Evolutionary conservation across 345 rosid species (phyloP), one percentile per base, ranked within the genome.

Genomic region (Populus pruinosa): DNA sequence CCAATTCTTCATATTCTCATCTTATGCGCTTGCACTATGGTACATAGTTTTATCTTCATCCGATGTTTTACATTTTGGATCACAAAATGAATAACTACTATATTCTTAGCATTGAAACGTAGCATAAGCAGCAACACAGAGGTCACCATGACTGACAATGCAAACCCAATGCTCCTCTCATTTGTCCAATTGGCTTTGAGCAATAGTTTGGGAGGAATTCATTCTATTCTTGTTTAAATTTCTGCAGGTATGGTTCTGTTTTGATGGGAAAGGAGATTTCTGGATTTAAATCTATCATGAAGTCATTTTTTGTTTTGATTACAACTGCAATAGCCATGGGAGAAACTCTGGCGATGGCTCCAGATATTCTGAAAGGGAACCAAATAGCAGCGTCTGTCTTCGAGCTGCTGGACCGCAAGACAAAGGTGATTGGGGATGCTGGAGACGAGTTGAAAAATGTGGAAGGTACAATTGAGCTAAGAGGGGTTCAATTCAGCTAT

Each of bases 1-100:
- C 70, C 98, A 93, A 88, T 91, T 93, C 88, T 93, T 93, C 82
- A 90, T 91, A 75, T 91, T 91, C 89, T 93, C 96, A 17, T 87
- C 96, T 3, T 93, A 93, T 43, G 98, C 93, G 55, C 98, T 93
- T 21, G 96, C 93, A 47, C 85, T 93, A 69, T 93, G 97, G 97
- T 93, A 85, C 33, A 83, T 76, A 63, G 64, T 23, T 79, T 50
- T 71, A 50, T 66, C 67, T 49, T 74, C 59, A 67, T 47, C 50
- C 17, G 17, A 47, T 47, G 50, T 14, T 47, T 47, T 1, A 47
- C 17, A 47, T 12, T 47, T 12, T 47, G 50, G 50, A 47, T 47
- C 50, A 47, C 18, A 47, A 13, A 47, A 14, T 12, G 50, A 47
- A 47, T 47, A 47, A 13, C 6, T 47, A 11, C 50, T 47, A 47